phyloP scores from a whole-genome alignment of 2,329 filamentous ascomycete genomes.

The Colletotrichum cordylinicola region DNA sequence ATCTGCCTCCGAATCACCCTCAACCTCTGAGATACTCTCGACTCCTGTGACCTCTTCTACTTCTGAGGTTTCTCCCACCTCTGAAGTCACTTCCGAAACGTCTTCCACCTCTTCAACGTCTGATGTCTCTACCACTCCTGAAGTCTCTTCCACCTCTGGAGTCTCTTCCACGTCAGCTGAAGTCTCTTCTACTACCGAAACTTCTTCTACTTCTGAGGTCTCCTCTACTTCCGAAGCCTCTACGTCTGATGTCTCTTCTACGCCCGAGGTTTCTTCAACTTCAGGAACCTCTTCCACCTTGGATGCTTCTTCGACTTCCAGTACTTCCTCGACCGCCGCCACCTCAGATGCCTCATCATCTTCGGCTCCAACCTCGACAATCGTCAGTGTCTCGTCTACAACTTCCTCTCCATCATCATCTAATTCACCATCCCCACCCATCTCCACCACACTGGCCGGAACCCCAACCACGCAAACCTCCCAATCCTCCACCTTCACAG shows the following conservation, averaged over 20 bases:
- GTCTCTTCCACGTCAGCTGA: neutral
- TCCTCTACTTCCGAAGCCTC: neutral
- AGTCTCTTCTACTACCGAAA: neutral
- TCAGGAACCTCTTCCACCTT: neutral
- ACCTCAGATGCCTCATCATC: neutral
- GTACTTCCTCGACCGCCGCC: neutral
- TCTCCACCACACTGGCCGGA: neutral
- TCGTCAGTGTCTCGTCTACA: neutral
- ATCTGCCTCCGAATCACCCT: neutral
- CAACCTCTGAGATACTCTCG: neutral
- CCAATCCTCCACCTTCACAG: neutral
- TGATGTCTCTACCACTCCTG: neutral
- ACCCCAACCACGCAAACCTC: neutral
- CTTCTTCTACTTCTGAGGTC: neutral
- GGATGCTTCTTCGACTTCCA: neutral
- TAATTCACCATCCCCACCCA: neutral
- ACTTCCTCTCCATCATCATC: neutral
- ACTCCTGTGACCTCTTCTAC: neutral
- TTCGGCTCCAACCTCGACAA: neutral
- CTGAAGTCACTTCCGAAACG: neutral
- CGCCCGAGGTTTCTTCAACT: neutral
- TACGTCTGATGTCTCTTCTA: neutral
- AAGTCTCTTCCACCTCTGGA: neutral
- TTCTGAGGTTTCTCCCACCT: neutral
- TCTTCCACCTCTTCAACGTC: neutral